Percentiles rank a stretch among this genome's conserved stretches.
Evolutionary conservation across 1,284 basidiomycete species (phyloP).

Genomic region (Boletus sp.): DNA sequence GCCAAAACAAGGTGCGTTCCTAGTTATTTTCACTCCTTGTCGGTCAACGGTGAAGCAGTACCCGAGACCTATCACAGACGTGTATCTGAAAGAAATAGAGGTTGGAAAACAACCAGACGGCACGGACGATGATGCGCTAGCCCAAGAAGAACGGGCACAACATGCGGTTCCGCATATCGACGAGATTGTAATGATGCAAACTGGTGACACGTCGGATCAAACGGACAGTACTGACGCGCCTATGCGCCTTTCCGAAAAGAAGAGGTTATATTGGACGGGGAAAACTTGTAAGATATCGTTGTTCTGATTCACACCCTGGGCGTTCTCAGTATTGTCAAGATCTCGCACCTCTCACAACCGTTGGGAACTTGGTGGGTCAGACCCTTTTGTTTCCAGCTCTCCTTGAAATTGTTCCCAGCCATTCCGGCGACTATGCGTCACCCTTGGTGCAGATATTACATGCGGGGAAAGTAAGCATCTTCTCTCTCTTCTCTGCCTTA

Average conservation of each 20-base stretch:
- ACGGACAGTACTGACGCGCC: conserved; percentile 64
- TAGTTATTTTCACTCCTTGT: background rate
- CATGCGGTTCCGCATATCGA: conserved; percentile 21
- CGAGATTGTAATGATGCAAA: conserved; percentile 32
- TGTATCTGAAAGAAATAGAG: conserved; percentile 65
- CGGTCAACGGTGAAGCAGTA: conserved; percentile 44
- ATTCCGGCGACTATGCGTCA: conserved; percentile 85
- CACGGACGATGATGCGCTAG: conserved; percentile 29
- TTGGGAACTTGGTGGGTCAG: conserved; percentile 79
- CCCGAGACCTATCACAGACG: conserved; percentile 59
- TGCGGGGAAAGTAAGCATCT: conserved; percentile 79
- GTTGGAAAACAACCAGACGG: conserved; percentile 35
- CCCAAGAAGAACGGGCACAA: conserved; percentile 22
- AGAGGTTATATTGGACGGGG: conserved; percentile 79
- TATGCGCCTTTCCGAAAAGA: conserved; percentile 78
- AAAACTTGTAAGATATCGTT: conserved; percentile 67
- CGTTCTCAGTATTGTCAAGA: conserved; percentile 43
- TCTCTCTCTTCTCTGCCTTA: background rate
- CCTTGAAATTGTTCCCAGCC: conserved; percentile 51
- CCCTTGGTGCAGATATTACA: conserved; percentile 90
- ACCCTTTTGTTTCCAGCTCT: background rate
- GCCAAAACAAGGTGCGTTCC: conserved; percentile 59
- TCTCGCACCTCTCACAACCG: conserved; percentile 92
- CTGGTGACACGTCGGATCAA: conserved; percentile 34
- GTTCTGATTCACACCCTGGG: background rate